Evolutionary conservation across 129 eudicot genomes (phyloP).

Genomic region (Flaveria linearis): DNA sequence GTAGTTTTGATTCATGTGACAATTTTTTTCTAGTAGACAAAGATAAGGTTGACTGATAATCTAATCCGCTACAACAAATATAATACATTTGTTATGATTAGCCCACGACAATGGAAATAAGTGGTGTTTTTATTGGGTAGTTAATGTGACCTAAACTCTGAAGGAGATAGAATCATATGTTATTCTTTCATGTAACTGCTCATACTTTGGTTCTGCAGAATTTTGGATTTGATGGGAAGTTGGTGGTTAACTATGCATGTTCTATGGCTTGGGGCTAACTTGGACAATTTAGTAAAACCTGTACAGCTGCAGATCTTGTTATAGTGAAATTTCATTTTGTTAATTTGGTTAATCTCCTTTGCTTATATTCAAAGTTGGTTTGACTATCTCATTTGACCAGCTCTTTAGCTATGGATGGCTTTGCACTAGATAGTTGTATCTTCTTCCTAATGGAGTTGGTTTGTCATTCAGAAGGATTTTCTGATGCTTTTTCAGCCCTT

Average conservation of each 20-base stretch:
- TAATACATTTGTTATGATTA: neutral
- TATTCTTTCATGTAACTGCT: slow-evolving; percentile 26
- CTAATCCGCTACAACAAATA: neutral
- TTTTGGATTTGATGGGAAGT: slow-evolving; percentile 89
- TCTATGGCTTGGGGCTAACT: slow-evolving; percentile 98
- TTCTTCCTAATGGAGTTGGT: neutral
- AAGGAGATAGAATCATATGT: slow-evolving; percentile 7
- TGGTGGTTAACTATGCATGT: slow-evolving; percentile 94
- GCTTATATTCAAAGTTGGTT: slow-evolving; percentile 15
- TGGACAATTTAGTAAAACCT: slow-evolving; percentile 23
- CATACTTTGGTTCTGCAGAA: slow-evolving; percentile 54
- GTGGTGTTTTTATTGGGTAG: slow-evolving; percentile 17
- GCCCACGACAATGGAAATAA: neutral
- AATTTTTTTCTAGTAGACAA: neutral
- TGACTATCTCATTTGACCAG: neutral
- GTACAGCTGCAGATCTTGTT: slow-evolving; percentile 26
- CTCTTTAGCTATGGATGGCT: slow-evolving; percentile 4
- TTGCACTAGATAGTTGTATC: neutral
- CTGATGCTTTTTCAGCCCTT: neutral
- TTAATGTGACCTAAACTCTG: slow-evolving; percentile 4
- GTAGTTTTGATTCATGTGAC: neutral
- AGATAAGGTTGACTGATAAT: too few relatives aligned
- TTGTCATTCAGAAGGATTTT: neutral
- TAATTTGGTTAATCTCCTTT: slow-evolving; percentile 11
- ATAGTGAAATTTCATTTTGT: slow-evolving; percentile 23